These are phyloP conservation scores for Bipolaris oryzae DNA, from an alignment of 2,329 filamentous ascomycete genomes.

Conservation along the genomic window DNA sequence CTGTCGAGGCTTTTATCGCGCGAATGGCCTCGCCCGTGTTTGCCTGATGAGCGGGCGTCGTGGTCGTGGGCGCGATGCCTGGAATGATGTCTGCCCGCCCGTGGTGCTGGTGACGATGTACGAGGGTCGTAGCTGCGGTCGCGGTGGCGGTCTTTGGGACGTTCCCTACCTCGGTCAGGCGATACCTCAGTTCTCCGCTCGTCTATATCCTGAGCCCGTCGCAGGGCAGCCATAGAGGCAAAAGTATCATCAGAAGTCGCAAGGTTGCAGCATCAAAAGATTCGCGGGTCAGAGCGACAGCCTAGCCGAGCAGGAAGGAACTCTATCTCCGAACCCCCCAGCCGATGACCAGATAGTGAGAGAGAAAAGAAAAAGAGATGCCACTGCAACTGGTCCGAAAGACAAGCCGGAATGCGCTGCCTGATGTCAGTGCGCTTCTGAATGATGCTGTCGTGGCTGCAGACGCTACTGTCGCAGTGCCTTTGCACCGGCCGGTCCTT, in stretches of 20 bases:
- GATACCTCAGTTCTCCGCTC: conserved; percentile 52
- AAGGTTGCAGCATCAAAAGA: conserved; percentile 44
- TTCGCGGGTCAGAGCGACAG: conserved; percentile 45
- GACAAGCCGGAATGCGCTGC: conserved; percentile 26
- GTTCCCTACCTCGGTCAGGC: conserved; percentile 42
- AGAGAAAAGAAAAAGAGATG: conserved; percentile 19
- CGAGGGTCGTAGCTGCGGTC: conserved; percentile 38
- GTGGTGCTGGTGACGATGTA: conserved; percentile 46
- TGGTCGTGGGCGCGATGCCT: conserved; percentile 38
- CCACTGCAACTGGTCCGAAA: conserved; percentile 18
- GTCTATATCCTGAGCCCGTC: conserved; percentile 51
- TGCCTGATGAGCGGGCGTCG: conserved; percentile 34
- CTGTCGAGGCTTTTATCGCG: conserved; percentile 43
- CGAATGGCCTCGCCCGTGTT: conserved; percentile 36
- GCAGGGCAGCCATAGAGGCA: conserved; percentile 53
- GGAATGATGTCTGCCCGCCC: conserved; percentile 43
- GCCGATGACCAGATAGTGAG: conserved; percentile 17
- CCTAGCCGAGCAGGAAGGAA: conserved; percentile 44
- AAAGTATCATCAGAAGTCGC: conserved; percentile 46
- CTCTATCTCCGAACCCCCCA: conserved; percentile 28
- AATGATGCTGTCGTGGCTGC: conserved; percentile 34
- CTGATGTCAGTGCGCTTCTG: conserved; percentile 25
- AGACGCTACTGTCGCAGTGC: conserved; percentile 22
- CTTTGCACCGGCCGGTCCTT: conserved; percentile 33
- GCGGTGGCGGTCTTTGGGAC: conserved; percentile 31